Percentiles rank a stretch among this genome's conserved stretches.
Conservation (phyloP, 306 rosid species). For the Prosopis cineraria region DNA sequence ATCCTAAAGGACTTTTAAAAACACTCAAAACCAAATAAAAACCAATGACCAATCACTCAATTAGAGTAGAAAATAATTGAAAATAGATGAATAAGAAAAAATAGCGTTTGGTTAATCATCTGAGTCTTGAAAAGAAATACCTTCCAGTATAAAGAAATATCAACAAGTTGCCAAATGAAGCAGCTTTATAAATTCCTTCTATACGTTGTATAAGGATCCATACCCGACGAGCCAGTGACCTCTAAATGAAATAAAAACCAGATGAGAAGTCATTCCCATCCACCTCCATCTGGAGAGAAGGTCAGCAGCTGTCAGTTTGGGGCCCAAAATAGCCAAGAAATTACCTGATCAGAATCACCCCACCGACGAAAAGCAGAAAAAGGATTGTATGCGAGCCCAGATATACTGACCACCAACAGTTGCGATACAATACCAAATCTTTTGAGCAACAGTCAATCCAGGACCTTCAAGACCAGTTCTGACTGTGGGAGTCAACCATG, state of each 20-base stretch:
- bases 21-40: constrained; percentile 9
- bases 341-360: constrained; percentile 99
- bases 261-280: constrained; percentile 29
- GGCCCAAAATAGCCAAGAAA: constrained; percentile 18
- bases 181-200: constrained; percentile 94
- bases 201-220: constrained; percentile 85
- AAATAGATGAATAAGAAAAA: constrained; percentile 14
- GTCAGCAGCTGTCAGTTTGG: neutral
- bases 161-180: constrained; percentile 91
- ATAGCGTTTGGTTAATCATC: constrained; percentile 5
- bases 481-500: constrained; percentile 49
- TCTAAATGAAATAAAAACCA: constrained; percentile 53
- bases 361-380: constrained; percentile 99
- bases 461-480: constrained; percentile 98
- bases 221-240: constrained; percentile 78
- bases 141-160: constrained; percentile 96
- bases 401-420: constrained; percentile 95
- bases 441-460: constrained; percentile 89
- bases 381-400: constrained; percentile 93
- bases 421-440: constrained; percentile 91
- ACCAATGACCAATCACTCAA: constrained; percentile 12
- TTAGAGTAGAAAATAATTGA: constrained; percentile 5
- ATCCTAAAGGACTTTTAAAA: constrained; percentile 18
- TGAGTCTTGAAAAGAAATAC: constrained; percentile 44
- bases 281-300: constrained; percentile 1